Evolutionary conservation across 129 eudicot genomes (phyloP).

Genomic region (Flaveria robusta): DNA sequence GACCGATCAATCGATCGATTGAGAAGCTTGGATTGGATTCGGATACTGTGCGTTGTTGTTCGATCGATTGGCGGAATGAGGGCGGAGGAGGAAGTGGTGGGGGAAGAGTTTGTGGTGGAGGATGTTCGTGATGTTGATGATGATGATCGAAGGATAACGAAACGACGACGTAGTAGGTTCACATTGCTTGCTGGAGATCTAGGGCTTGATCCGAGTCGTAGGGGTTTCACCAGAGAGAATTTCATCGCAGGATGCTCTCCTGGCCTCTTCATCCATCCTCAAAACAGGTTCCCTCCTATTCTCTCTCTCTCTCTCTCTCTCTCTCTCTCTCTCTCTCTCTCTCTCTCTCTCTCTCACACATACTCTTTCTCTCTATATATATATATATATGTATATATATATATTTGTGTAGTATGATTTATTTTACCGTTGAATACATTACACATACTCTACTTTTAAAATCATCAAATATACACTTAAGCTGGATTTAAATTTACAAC

Average conservation of each 20-base stretch:
- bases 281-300: constrained; percentile 53
- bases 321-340: too few relatives aligned
- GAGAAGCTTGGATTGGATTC: too few relatives aligned
- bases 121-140: constrained; percentile 35
- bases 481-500: too few relatives aligned
- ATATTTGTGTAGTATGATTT: too few relatives aligned
- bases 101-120: constrained; percentile 56
- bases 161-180: constrained; percentile 50
- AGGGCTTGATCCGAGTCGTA: constrained; percentile 36
- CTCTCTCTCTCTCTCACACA: too few relatives aligned
- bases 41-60: background rate
- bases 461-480: too few relatives aligned
- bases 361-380: too few relatives aligned
- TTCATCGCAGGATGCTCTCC: constrained; percentile 52
- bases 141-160: constrained; percentile 39
- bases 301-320: constrained; percentile 13
- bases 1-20: too few relatives aligned
- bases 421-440: too few relatives aligned
- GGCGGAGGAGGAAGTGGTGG: constrained; percentile 33
- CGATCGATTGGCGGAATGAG: constrained; percentile 20
- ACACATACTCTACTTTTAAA: too few relatives aligned
- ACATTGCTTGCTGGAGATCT: constrained; percentile 56
- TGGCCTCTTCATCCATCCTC: constrained; percentile 62
- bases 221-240: constrained; percentile 37
- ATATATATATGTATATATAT: too few relatives aligned